Evolutionary conservation across 1,284 basidiomycete species (phyloP).

Genomic region (Grifola frondosa): DNA sequence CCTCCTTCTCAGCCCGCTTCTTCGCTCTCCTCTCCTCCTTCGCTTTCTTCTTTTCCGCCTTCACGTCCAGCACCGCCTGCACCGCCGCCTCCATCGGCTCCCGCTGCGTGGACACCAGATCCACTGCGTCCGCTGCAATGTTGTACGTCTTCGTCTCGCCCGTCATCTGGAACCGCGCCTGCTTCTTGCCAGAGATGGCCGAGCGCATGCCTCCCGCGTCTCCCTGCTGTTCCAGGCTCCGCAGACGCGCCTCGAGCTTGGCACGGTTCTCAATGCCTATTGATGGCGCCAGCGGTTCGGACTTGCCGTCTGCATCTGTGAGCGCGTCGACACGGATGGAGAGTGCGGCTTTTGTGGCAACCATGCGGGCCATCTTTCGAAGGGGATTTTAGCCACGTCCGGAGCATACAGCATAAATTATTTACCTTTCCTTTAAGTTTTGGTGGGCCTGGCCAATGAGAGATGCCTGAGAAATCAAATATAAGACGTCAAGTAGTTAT

Average conservation of each 20-base stretch:
- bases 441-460: slow-evolving; percentile 97
- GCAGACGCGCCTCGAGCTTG: slow-evolving; percentile 93
- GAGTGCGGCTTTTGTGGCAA: slow-evolving; percentile 95
- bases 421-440: slow-evolving; percentile 96
- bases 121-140: slow-evolving; percentile 73
- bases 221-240: slow-evolving; percentile 81
- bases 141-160: slow-evolving; percentile 83
- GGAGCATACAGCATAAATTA: background rate
- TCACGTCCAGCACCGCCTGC: slow-evolving; percentile 69
- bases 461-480: slow-evolving; percentile 72
- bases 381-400: background rate
- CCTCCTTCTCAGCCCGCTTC: slow-evolving; percentile 63
- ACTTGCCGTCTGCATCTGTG: slow-evolving; percentile 89
- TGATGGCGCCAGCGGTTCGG: slow-evolving; percentile 75
- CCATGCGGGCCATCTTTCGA: slow-evolving; percentile 99
- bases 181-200: slow-evolving; percentile 62
- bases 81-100: slow-evolving; percentile 67
- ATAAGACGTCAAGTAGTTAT: no score
- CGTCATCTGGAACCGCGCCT: slow-evolving; percentile 77
- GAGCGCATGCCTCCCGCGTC: slow-evolving; percentile 69
- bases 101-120: slow-evolving; percentile 81
- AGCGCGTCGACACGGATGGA: slow-evolving; percentile 97
- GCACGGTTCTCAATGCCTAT: slow-evolving; percentile 92
- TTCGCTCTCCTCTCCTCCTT: slow-evolving; percentile 80
- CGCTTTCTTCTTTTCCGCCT: slow-evolving; percentile 73